A percentile compares a stretch with the other conserved stretches of the same genome.
Conservation (phyloP, 2,329 filamentous ascomycete genomes). For the Cordyceps tenuipes region DNA sequence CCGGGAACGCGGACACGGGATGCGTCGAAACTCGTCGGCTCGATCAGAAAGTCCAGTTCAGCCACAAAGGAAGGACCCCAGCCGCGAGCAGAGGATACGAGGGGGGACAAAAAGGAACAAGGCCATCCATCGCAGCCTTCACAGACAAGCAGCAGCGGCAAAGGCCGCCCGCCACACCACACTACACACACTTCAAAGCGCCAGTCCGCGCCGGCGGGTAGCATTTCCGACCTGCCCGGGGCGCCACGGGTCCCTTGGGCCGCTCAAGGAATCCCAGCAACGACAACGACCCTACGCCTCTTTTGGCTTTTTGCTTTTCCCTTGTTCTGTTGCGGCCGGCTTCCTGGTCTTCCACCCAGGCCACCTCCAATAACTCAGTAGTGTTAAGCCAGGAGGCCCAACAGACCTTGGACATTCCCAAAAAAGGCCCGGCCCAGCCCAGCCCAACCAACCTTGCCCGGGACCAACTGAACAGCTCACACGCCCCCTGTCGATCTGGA, state of each 20-base stretch:
- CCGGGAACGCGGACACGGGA: conserved; percentile 4
- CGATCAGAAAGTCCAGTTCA: not conserved
- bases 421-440: not conserved
- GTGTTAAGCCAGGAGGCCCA: too few species aligned
- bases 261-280: not conserved
- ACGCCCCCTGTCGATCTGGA: conserved; percentile 12
- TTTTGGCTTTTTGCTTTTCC: not conserved
- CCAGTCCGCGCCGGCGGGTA: not conserved
- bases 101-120: not conserved
- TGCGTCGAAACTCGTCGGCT: not conserved
- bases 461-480: not conserved
- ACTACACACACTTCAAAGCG: not conserved
- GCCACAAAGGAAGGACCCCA: not conserved
- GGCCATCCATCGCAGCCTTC: not conserved
- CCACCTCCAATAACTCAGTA: too few species aligned
- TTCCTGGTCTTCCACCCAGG: not conserved
- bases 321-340: not conserved
- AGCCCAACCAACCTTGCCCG: not conserved
- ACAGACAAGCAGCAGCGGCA: not conserved
- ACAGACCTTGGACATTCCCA: too few species aligned
- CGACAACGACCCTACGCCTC: not conserved
- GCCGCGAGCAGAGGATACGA: not conserved
- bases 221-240: conserved; percentile 8
- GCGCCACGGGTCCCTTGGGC: not conserved
- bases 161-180: not conserved